Evolutionary conservation across 352 stramenopile species (phyloP).

Genomic region (Halophytophthora batemanensis): DNA sequence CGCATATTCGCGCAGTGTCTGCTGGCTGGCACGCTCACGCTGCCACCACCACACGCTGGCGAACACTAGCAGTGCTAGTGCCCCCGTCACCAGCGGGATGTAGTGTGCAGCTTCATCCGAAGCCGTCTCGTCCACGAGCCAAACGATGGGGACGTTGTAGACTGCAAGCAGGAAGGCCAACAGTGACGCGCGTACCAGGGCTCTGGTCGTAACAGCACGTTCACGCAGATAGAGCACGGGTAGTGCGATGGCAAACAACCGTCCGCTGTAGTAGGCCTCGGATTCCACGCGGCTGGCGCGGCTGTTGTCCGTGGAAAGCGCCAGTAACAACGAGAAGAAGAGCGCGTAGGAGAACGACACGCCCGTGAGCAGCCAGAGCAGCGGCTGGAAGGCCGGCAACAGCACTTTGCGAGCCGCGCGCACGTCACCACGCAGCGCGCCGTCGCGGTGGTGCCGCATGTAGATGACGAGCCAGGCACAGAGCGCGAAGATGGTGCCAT

Average conservation of each 20-base stretch:
- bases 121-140: slow-evolving; percentile 18
- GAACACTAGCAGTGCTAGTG: slow-evolving; percentile 38
- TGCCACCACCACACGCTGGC: slow-evolving; percentile 39
- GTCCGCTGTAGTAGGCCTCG: slow-evolving; percentile 50
- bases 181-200: slow-evolving; percentile 37
- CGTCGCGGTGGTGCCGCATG: slow-evolving; percentile 50
- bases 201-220: slow-evolving; percentile 45
- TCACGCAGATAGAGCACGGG: slow-evolving; percentile 65
- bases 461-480: slow-evolving; percentile 45
- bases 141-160: slow-evolving; percentile 61
- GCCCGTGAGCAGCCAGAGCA: slow-evolving; percentile 48
- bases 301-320: slow-evolving; percentile 5
- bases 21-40: slow-evolving; percentile 40
- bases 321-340: slow-evolving; percentile 26
- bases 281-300: slow-evolving; percentile 17
- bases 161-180: slow-evolving; percentile 42
- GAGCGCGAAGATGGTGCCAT: slow-evolving; percentile 40
- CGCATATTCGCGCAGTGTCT: slow-evolving; percentile 58
- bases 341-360: slow-evolving; percentile 29
- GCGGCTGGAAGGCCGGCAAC: slow-evolving; percentile 65
- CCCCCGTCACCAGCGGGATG: slow-evolving; percentile 30
- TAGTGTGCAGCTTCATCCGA: slow-evolving; percentile 26
- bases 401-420: slow-evolving; percentile 59
- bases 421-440: slow-evolving; percentile 44
- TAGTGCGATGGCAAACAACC: slow-evolving; percentile 65